Percentiles rank a stretch among this genome's conserved stretches.
These are phyloP conservation scores for Colletotrichum australisinense DNA, from an alignment of 2,329 filamentous ascomycete genomes.

Conservation along the genomic window DNA sequence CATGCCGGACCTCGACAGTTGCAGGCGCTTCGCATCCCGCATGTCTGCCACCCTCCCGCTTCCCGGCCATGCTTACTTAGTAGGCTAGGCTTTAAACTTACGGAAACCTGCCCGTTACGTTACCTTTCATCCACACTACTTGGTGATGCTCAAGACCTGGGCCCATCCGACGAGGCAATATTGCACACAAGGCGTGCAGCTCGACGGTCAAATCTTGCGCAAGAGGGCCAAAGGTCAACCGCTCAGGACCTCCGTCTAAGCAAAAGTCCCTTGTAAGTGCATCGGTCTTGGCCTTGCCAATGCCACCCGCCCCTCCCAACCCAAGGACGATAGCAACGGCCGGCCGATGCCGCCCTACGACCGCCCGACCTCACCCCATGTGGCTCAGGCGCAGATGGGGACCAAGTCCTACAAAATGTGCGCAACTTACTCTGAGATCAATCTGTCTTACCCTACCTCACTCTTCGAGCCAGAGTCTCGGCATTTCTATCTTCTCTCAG, in stretches of 20 bases:
- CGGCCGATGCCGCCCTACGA: slow-evolving; percentile 22
- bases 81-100: background rate
- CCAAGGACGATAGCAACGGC: slow-evolving; percentile 21
- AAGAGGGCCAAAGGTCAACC: background rate
- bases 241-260: background rate
- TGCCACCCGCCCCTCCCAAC: slow-evolving; percentile 13
- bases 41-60: slow-evolving; percentile 23
- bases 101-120: slow-evolving; percentile 13
- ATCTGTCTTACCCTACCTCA: background rate
- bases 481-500: background rate
- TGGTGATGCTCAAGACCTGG: slow-evolving; percentile 1
- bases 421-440: background rate
- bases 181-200: slow-evolving; percentile 20
- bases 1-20: slow-evolving; percentile 17
- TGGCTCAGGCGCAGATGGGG: background rate
- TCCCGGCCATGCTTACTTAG: background rate
- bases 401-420: background rate
- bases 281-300: slow-evolving; percentile 27
- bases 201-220: slow-evolving; percentile 5
- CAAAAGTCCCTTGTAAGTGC: slow-evolving; percentile 18
- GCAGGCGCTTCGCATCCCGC: slow-evolving; percentile 33
- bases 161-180: slow-evolving; percentile 10
- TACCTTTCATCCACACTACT: slow-evolving; percentile 12
- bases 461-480: background rate
- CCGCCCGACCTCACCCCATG: slow-evolving; percentile 6